phyloP scores from a whole-genome alignment of 768 basidiomycete species.

The Termitomyces sp. region DNA sequence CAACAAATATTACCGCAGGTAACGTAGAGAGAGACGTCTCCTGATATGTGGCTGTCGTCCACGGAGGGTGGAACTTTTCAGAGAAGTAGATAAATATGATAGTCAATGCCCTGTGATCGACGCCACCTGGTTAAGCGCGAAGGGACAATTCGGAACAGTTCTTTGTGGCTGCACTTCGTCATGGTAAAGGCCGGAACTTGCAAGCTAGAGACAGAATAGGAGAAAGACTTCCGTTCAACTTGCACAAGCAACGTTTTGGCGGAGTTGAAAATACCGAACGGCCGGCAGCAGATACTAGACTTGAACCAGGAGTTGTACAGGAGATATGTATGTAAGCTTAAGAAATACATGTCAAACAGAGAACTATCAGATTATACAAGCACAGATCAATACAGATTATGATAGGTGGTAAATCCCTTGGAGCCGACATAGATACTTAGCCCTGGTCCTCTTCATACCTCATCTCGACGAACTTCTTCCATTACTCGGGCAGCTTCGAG shows the following conservation, averaged over 20 bases:
- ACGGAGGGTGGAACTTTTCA: not conserved
- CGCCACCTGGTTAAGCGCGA: not conserved
- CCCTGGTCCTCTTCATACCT: not conserved
- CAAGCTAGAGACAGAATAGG: not conserved
- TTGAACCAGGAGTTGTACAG: too few species aligned
- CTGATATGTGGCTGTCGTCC: not conserved
- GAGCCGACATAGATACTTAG: not conserved
- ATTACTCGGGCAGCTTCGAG: constrained; percentile 33
- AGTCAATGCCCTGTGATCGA: not conserved
- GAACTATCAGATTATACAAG: not conserved
- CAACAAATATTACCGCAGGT: not conserved
- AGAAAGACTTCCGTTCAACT: not conserved
- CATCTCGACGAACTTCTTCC: constrained; percentile 8
- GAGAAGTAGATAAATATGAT: not conserved
- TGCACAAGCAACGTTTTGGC: not conserved
- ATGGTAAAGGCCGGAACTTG: not conserved
- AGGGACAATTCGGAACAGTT: not conserved
- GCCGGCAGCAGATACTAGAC: not conserved
- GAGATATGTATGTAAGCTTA: too few species aligned
- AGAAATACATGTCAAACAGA: not conserved
- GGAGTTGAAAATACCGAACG: not conserved
- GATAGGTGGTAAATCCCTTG: not conserved
- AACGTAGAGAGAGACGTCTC: not conserved
- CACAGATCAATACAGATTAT: not conserved
- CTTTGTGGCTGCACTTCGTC: not conserved